Conservation (phyloP, 2,329 filamentous ascomycete genomes). For the Atkinsonella hypoxylon region DNA sequence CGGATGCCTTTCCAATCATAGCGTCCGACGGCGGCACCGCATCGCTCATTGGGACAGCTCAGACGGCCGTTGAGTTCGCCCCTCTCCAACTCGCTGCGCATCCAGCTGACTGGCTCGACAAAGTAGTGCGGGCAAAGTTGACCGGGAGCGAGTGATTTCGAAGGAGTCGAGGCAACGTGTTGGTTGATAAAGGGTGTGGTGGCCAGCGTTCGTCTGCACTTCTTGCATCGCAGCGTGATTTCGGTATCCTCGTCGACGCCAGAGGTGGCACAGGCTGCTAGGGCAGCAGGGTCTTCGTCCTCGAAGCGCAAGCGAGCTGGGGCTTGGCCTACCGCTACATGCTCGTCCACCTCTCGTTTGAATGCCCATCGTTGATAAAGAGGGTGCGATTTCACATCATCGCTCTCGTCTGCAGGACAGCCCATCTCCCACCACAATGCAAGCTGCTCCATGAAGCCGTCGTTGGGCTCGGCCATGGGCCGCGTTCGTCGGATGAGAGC, state of each 20-base stretch:
- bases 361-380: conserved; percentile 65
- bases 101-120: conserved; percentile 88
- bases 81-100: conserved; percentile 71
- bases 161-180: conserved; percentile 31
- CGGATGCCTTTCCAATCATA: conserved; percentile 95
- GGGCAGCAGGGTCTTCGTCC: conserved; percentile 43
- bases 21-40: conserved; percentile 73
- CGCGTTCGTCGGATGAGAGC: conserved; percentile 56
- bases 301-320: conserved; percentile 77
- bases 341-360: conserved; percentile 40
- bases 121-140: conserved; percentile 70
- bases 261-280: background rate
- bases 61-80: conserved; percentile 76
- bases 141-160: conserved; percentile 1
- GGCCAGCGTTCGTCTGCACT: conserved; percentile 61
- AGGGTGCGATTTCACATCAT: conserved; percentile 51
- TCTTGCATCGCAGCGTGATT: conserved; percentile 62
- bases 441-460: conserved; percentile 83
- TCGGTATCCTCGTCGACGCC: conserved; percentile 6
- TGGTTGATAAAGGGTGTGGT: conserved; percentile 50
- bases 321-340: conserved; percentile 61
- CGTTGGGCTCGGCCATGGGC: conserved; percentile 76
- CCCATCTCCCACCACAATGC: conserved; percentile 80
- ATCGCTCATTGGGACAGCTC: conserved; percentile 67
- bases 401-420: conserved; percentile 42